Evolutionary conservation across 768 basidiomycete genomes (phyloP).

Genomic region (Mycena polygramma): DNA sequence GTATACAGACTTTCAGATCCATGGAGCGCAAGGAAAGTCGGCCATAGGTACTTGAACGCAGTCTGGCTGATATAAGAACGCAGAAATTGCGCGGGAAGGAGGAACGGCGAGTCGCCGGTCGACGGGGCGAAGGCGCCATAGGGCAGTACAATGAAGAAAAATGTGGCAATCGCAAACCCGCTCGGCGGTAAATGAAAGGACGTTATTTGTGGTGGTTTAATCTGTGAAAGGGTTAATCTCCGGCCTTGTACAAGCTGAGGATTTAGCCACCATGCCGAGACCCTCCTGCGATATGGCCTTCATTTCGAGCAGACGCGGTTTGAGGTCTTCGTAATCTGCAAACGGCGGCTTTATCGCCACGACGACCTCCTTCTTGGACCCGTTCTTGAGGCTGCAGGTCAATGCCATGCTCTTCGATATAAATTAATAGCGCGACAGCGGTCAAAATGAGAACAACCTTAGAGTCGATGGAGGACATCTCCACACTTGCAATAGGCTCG

Average conservation of each 20-base stretch:
- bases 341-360: constrained; percentile 81
- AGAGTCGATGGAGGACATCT: constrained; percentile 78
- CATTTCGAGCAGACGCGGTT: constrained; percentile 70
- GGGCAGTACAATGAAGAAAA: constrained; percentile 45
- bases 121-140: constrained; percentile 47
- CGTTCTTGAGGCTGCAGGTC: constrained; percentile 67
- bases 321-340: constrained; percentile 46
- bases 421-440: constrained; percentile 53
- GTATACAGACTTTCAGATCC: constrained; percentile 63
- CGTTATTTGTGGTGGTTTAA: constrained; percentile 72
- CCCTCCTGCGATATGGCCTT: constrained; percentile 84
- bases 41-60: constrained; percentile 49
- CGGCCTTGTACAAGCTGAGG: neutral
- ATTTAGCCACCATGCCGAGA: constrained; percentile 75
- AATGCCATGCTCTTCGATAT: constrained; percentile 78
- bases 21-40: constrained; percentile 53
- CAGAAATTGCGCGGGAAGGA: constrained; percentile 49
- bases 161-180: constrained; percentile 38
- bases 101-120: constrained; percentile 22
- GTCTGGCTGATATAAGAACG: constrained; percentile 46
- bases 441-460: constrained; percentile 56
- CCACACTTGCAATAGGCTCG: constrained; percentile 68
- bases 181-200: constrained; percentile 64
- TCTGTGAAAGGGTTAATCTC: constrained; percentile 49
- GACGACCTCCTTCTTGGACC: constrained; percentile 60